Evolutionary conservation across 2,329 filamentous ascomycete species (phyloP).

Genomic region (Chrysoporthe cubensis): DNA sequence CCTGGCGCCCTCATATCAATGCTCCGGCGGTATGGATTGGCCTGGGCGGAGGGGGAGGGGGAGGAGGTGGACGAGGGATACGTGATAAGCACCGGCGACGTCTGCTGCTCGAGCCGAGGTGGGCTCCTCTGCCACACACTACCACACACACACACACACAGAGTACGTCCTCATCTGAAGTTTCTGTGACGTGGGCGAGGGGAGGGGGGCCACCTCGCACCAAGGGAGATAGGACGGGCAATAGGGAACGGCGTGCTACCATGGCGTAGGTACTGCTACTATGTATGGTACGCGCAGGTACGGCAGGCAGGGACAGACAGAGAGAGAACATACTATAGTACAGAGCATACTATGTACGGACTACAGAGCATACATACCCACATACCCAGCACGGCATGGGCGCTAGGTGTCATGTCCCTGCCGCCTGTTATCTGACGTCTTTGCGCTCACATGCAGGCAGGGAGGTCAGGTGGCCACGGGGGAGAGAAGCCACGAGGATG

Average conservation of each 20-base stretch:
- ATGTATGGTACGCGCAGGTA: background rate
- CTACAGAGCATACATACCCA: background rate
- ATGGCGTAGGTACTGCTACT: too few species aligned
- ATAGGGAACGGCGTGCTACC: too few species aligned
- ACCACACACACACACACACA: too few species aligned
- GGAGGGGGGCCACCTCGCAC: background rate
- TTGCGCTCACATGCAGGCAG: background rate
- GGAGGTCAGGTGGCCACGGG: constrained; percentile 1
- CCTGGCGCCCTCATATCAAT: constrained; percentile 20
- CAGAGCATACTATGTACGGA: background rate
- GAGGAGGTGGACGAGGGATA: too few species aligned
- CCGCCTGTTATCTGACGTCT: background rate
- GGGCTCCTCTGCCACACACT: too few species aligned
- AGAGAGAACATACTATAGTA: too few species aligned
- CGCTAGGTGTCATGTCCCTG: background rate
- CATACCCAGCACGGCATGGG: too few species aligned
- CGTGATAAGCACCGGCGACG: too few species aligned
- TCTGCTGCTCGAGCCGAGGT: background rate
- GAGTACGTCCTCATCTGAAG: background rate
- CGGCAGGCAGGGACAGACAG: background rate
- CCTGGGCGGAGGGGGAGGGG: too few species aligned
- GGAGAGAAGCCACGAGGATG: background rate
- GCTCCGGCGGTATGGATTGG: constrained; percentile 5
- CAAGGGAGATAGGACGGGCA: background rate
- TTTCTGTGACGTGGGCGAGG: background rate